Evolutionary conservation across 2,329 filamentous ascomycete genomes (phyloP), one percentile per base, ranked within the genome.

Genomic region (Clonostachys solani): DNA sequence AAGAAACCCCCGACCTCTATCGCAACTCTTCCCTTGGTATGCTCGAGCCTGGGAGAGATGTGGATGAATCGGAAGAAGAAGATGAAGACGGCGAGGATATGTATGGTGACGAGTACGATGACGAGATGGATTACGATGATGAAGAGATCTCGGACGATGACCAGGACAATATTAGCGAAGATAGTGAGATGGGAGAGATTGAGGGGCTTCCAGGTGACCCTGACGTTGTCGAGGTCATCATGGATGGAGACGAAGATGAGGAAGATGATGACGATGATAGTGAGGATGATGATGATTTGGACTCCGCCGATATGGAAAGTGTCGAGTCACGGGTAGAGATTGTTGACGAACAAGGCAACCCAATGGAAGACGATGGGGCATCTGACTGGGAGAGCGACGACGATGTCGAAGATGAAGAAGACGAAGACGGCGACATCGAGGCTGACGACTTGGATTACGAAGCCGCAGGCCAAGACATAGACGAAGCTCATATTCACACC

Each of bases 1-100:
- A 96, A 65, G 94, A 97, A 63, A 99, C 95, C 6, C 94, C 95
- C 33, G 94, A 99, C 68, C 78, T 99, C 17, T 97, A 96, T 72
- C 87, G 95, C 46, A 96, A 97, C 65, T 97, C 94, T 3, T 90
- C 95, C 2, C 75, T 99, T 18, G 92, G 94, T 44, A 95, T 97
- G 84, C 84, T 96, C 46, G 94, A 97, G 63, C 86, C 88, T 54
- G 23, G 23, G 23, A 82, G 85, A 44, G 82, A 87, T 49, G 86
- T 91, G 50, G 89, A 92, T 34, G 87, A 89, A 33, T 84, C 84
- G 15, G 86, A 85, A 49, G 83, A 88, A 49, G 84, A 75, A 13
- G 62, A 69, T 51, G 77, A 82, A 50, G 90, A 91, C 42, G 87
- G 92, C 47, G 89, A 92, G 56, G 90, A 94, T 57, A 94, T 96